Base-by-base conservation (phyloP, 306 rosid species). In the Sindora glabra region DNA sequence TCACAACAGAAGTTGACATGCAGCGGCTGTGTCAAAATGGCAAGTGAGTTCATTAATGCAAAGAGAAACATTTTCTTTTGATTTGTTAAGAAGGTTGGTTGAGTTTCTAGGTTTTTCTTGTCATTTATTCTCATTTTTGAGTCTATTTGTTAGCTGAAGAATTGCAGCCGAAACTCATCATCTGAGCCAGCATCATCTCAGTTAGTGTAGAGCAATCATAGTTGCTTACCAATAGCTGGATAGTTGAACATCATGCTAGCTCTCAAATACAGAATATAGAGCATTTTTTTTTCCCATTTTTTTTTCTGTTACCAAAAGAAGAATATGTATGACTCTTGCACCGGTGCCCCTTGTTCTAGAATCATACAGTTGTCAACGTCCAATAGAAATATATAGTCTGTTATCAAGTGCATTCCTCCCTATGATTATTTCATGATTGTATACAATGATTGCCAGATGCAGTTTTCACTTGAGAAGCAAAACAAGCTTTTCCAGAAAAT, bases 1-100 rank as follows among this genome's bases (percentile, higher is more conserved):
- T 78, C 96, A 92, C 74, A 92, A 92, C 73, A 83, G 86, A 76
- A 5, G 90, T 40, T 92, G 77, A 89, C 65, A 66, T 36, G 69
- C 67, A 71, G 44, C 36, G 19, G 63, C 58, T 23, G 24, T 46
- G 64, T 60, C 55, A 67, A 41, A 52, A 59, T 63, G 55, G 39
- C 51, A 33, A 47, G 51, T 17, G 1, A 11, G 40, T 59, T 53
- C 37, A 57, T 49, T 56, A 47, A 67, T 55, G 61, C 69, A 34
- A 53, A 62, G 63, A 59, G 56, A 68, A 33, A 56, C 47, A 29
- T 39, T 46, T 62, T 68, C 67, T 40, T 74, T 68, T 67, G 17
- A 34, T 51, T 52, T 44, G 49, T 53, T 38, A 37, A 63, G 56
- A 59, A 23, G 69, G 77, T 74, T 66, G 75, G 79, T 59, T 25